Evolutionary conservation across 2,329 filamentous ascomycete species (phyloP), one percentile per base, ranked within the genome.

Genomic region (Rhexocercosporidium sp.): DNA sequence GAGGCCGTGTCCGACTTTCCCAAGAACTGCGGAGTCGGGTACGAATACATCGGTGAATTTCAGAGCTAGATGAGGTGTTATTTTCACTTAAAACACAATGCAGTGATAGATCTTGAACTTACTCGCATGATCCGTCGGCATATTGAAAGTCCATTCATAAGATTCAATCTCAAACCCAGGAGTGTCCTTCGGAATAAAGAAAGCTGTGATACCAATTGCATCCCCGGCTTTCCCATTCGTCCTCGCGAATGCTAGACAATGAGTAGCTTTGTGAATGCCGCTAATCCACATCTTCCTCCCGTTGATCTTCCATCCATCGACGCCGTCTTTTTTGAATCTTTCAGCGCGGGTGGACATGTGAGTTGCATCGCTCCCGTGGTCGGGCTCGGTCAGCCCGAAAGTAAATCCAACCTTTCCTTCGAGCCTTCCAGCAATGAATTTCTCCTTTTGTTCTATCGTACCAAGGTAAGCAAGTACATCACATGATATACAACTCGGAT

Each of bases 111-210:
- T 9, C 7, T 6, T 9, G 11, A 16, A 64, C 56, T 59, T 18
- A 69, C 67, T 89, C 2, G 87, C 87, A 73, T 90, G 87, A 74
- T 90, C 87, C 6, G 87, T 89, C 0, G 87, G 87, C 87, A 90
- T 90, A 72, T 90, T 90, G 62, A 89, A 82, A 1, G 87, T 90
- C 85, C 86, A 90, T 76, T 90, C 84, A 70, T 87, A 90, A 44
- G 84, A 86, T 54, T 84, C 81, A 8, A 88, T 82, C 25, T 81
- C 79, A 18, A 89, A 71, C 0, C 87, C 87, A 0, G 81, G 80
- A 0, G 85, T 83, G 1, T 83, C 77, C 37, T 79, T 77, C 1
- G 87, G 86, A 0, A 89, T 83, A 31, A 89, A 80, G 71, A 90
- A 89, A 61, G 86, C 88, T 1, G 85, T 87, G 49, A 90, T 88